Evolutionary conservation across 106 monocot genomes (phyloP).

Genomic region (Acanthochlamys bracteata): DNA sequence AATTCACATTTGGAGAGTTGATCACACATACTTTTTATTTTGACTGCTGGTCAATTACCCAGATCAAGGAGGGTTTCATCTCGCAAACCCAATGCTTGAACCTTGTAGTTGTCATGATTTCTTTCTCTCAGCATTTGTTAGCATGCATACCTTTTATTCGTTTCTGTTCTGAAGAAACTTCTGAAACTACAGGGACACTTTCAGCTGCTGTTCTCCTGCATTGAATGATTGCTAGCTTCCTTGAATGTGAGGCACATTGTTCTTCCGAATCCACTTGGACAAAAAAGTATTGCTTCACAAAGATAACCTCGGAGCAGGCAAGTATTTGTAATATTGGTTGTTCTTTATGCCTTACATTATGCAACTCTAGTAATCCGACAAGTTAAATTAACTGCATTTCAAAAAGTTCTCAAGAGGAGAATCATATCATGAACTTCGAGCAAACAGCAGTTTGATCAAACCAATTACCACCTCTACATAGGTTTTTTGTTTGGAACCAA

Average conservation of each 20-base stretch:
- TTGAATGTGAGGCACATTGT: slow-evolving; percentile 7
- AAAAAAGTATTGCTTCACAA: slow-evolving; percentile 4
- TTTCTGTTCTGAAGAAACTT: not conserved
- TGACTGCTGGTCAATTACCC: too few relatives aligned
- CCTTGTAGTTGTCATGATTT: not conserved
- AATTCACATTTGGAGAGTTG: too few relatives aligned
- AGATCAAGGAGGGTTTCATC: too few relatives aligned
- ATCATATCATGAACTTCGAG: not conserved
- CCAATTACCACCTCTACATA: not conserved
- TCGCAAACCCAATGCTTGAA: too few relatives aligned
- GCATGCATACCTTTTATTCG: not conserved
- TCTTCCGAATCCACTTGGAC: slow-evolving; percentile 8
- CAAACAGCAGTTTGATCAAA: slow-evolving; percentile 1
- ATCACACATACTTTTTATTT: too few relatives aligned
- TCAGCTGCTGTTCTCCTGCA: not conserved
- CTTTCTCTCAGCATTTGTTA: not conserved
- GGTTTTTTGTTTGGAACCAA: too few relatives aligned
- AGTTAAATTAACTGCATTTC: not conserved
- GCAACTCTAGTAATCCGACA: not conserved
- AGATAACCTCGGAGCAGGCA: slow-evolving; percentile 6
- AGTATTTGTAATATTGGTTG: not conserved
- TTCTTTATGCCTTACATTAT: not conserved
- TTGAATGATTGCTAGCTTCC: not conserved
- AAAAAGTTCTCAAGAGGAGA: not conserved
- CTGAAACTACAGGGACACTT: slow-evolving; percentile 3